Conservation (phyloP, 2,329 filamentous ascomycete genomes). For the Penicillium hordei region DNA sequence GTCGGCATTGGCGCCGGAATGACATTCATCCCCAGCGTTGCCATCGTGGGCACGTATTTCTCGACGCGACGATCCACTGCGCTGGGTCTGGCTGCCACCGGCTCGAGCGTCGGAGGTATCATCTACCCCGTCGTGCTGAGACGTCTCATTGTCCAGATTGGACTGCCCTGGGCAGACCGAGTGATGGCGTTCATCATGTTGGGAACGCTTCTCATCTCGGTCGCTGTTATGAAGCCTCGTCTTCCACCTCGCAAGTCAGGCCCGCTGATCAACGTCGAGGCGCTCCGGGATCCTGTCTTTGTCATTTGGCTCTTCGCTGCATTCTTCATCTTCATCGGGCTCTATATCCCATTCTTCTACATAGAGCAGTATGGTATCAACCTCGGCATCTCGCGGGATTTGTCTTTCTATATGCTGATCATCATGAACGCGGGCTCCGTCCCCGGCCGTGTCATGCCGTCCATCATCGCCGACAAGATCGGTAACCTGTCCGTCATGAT, state of each 20-base stretch:
- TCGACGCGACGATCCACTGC: slow-evolving; percentile 39
- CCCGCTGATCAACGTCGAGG: not conserved
- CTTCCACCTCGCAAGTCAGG: not conserved
- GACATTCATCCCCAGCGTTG: slow-evolving; percentile 43
- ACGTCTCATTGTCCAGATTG: not conserved
- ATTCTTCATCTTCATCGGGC: not conserved
- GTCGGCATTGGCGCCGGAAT: slow-evolving; percentile 44
- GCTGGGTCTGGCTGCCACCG: slow-evolving; percentile 39
- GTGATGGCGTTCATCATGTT: slow-evolving; percentile 1
- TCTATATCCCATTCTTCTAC: not conserved
- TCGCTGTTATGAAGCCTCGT: not conserved
- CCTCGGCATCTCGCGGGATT: not conserved
- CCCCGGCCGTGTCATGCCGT: not conserved
- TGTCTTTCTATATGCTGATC: not conserved
- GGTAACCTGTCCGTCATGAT: not conserved
- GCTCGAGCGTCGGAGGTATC: slow-evolving; percentile 45
- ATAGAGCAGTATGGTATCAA: not conserved
- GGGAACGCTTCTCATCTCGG: not conserved
- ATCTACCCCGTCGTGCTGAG: slow-evolving; percentile 47
- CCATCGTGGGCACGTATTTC: slow-evolving; percentile 47
- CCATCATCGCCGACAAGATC: not conserved
- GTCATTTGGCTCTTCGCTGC: not conserved
- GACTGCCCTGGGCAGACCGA: not conserved
- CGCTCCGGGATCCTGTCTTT: not conserved
- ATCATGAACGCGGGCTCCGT: not conserved